These are phyloP conservation scores for Epichloe sp. DNA, from an alignment of 2,329 filamentous ascomycete species.

Conservation along the genomic window DNA sequence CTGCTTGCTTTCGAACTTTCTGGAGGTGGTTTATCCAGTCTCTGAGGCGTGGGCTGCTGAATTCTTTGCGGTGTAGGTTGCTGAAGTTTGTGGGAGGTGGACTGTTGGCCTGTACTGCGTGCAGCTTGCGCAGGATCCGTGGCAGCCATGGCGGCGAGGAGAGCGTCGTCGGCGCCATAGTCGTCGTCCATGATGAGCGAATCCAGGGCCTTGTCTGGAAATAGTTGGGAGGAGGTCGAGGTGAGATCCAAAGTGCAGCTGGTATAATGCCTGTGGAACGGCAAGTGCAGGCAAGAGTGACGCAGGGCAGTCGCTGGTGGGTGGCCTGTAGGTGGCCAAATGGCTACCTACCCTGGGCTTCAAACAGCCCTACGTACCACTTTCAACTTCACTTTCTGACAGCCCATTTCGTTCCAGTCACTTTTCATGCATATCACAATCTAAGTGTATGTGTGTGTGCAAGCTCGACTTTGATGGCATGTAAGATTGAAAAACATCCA, in stretches of 20 bases:
- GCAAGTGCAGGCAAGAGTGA: background rate
- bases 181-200: conserved; percentile 34
- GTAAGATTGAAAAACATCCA: no score
- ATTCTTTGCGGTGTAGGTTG: conserved; percentile 30
- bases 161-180: conserved; percentile 43
- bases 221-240: background rate
- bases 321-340: background rate
- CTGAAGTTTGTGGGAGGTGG: conserved; percentile 25
- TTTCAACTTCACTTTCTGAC: no score
- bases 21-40: conserved; percentile 38
- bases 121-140: conserved; percentile 22
- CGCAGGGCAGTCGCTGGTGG: background rate
- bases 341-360: background rate
- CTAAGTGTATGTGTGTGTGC: no score
- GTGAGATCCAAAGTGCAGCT: background rate
- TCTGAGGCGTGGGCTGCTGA: conserved; percentile 39
- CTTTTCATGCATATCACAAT: no score
- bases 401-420: no score
- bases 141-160: conserved; percentile 42
- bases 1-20: conserved; percentile 15
- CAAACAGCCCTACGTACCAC: background rate
- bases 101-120: conserved; percentile 22
- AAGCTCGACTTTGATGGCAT: no score
- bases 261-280: background rate
- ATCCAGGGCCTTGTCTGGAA: no score